These are phyloP conservation scores for Hirsutella thompsonii DNA, from an alignment of 2,329 filamentous ascomycete genomes.

Conservation along the genomic window DNA sequence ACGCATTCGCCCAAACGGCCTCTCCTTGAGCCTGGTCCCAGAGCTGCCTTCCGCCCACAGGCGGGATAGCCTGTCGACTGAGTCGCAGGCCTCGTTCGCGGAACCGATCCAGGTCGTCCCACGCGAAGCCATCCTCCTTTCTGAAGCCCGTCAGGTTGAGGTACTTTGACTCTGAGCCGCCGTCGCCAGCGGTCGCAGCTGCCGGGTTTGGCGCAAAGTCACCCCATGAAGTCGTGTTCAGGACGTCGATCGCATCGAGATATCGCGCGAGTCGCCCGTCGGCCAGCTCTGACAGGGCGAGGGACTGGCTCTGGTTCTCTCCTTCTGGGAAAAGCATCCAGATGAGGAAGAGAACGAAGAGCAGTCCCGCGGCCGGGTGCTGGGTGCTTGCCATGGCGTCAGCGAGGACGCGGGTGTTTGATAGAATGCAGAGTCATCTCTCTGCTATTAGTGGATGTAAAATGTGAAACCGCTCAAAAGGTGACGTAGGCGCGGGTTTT, in stretches of 20 bases:
- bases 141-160: slow-evolving; percentile 70
- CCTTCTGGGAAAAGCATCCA: slow-evolving; percentile 25
- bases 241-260: slow-evolving; percentile 34
- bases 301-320: slow-evolving; percentile 19
- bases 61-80: slow-evolving; percentile 37
- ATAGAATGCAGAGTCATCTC: slow-evolving; percentile 3
- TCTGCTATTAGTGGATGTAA: not conserved
- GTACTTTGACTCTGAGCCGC: slow-evolving; percentile 20
- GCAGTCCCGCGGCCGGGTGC: slow-evolving; percentile 21
- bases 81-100: slow-evolving; percentile 51
- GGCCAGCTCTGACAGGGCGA: slow-evolving; percentile 21
- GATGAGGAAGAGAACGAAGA: slow-evolving; percentile 21
- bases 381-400: slow-evolving; percentile 30
- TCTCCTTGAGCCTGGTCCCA: slow-evolving; percentile 25
- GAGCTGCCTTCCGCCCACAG: slow-evolving; percentile 25
- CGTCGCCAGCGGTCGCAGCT: slow-evolving; percentile 7
- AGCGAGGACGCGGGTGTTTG: slow-evolving; percentile 2
- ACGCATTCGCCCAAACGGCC: slow-evolving; percentile 63
- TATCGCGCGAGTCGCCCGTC: slow-evolving; percentile 36
- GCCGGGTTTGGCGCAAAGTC: slow-evolving; percentile 38
- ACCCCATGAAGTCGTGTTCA: slow-evolving; percentile 46
- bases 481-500: too few species aligned
- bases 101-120: slow-evolving; percentile 59
- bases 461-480: too few species aligned
- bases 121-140: slow-evolving; percentile 60